Evolutionary conservation across 257 asterid species (phyloP).

Genomic region (Petrea volubilis): DNA sequence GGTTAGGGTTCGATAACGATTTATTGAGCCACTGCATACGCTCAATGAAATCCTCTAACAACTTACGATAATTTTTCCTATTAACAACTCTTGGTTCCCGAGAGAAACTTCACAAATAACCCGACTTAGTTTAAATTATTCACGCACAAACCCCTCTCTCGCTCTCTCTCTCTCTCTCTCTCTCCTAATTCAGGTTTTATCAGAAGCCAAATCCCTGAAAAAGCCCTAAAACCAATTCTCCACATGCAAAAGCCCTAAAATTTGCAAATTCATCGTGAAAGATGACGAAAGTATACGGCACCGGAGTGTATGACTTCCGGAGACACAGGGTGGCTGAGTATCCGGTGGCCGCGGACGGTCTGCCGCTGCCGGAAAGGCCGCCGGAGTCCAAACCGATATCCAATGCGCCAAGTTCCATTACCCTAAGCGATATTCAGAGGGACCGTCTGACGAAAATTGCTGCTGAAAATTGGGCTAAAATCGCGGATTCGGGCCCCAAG

Average conservation of each 20-base stretch:
- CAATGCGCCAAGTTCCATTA: slow-evolving; percentile 66
- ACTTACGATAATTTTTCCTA: too few species aligned
- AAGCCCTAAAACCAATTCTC: slow-evolving; percentile 26
- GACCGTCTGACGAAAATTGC: slow-evolving; percentile 90
- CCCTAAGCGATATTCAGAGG: slow-evolving; percentile 86
- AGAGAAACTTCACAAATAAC: too few species aligned
- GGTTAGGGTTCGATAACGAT: too few species aligned
- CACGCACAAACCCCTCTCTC: too few species aligned
- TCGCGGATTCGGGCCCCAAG: slow-evolving; percentile 47
- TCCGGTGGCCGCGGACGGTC: slow-evolving; percentile 50
- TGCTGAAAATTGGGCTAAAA: slow-evolving; percentile 69
- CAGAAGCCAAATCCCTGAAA: not conserved
- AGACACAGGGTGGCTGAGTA: slow-evolving; percentile 97
- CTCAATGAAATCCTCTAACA: too few species aligned
- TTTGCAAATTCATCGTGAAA: not conserved
- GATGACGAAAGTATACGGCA: slow-evolving; percentile 77
- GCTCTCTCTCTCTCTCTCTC: too few species aligned
- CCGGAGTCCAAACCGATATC: slow-evolving; percentile 59
- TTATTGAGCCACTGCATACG: too few species aligned
- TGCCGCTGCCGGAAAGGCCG: slow-evolving; percentile 44
- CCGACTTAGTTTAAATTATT: too few species aligned
- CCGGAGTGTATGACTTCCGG: slow-evolving; percentile 88
- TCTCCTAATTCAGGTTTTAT: slow-evolving; percentile 12
- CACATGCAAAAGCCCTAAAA: slow-evolving; percentile 20
- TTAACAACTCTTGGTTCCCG: too few species aligned